Evolutionary conservation across 257 asterid species (phyloP).

Genomic region (Plantago elongata): DNA sequence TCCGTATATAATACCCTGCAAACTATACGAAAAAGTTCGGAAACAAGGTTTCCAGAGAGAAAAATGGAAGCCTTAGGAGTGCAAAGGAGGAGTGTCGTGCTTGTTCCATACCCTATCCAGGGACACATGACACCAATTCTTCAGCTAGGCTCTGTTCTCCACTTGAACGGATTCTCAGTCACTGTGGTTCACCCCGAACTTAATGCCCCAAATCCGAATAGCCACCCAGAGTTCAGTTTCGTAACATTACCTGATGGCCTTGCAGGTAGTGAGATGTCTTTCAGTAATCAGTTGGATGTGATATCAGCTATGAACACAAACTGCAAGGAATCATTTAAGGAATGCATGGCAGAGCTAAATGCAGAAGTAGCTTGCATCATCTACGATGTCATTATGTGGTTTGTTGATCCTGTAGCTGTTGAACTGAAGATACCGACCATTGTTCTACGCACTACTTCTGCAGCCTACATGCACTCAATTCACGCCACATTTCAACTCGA

Average conservation of each 20-base stretch:
- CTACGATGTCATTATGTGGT: constrained; percentile 39
- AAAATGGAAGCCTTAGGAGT: constrained; percentile 10
- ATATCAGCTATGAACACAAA: constrained; percentile 25
- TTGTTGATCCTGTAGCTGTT: constrained; percentile 31
- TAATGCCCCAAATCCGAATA: constrained; percentile 34
- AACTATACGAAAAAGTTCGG: too few species aligned
- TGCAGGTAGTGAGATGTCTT: constrained; percentile 8
- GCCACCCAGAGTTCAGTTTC: constrained; percentile 38
- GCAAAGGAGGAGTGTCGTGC: constrained; percentile 12
- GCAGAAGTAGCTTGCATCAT: constrained; percentile 32
- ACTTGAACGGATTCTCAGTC: constrained; percentile 48
- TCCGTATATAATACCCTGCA: too few species aligned
- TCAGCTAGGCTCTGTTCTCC: constrained; percentile 34
- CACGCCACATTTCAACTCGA: constrained; percentile 21
- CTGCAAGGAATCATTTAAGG: constrained; percentile 28
- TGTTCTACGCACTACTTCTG: constrained; percentile 32
- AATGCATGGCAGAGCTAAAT: constrained; percentile 16
- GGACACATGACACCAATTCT: constrained; percentile 61
- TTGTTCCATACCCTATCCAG: constrained; percentile 42
- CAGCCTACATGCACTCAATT: constrained; percentile 29
- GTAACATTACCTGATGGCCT: constrained; percentile 21
- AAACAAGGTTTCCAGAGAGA: background rate
- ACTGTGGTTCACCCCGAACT: constrained; percentile 42
- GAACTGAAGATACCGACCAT: constrained; percentile 37
- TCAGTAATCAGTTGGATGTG: constrained; percentile 5